Percentiles rank a stretch among this genome's conserved stretches.
Conservation (phyloP, 805 yeast species). For the Hemisphaericaspora nanyangensis region DNA sequence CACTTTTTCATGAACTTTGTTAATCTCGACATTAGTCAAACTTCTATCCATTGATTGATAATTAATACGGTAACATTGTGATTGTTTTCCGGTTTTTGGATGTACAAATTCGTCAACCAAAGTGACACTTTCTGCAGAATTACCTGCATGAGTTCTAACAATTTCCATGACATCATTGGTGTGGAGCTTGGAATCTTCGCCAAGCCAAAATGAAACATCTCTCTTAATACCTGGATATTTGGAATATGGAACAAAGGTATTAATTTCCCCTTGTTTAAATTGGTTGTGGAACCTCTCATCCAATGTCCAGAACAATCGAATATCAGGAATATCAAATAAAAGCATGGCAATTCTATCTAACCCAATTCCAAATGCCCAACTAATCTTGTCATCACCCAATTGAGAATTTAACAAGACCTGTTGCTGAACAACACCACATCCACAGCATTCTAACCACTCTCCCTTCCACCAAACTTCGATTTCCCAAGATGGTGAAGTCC, state of each 20-base stretch:
- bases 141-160: constrained; percentile 81
- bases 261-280: constrained; percentile 60
- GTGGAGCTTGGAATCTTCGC: constrained; percentile 50
- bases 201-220: constrained; percentile 92
- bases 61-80: constrained; percentile 85
- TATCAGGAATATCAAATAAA: constrained; percentile 92
- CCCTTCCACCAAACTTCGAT: constrained; percentile 99
- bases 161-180: constrained; percentile 93
- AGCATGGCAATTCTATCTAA: constrained; percentile 95
- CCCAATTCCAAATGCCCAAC: constrained; percentile 99
- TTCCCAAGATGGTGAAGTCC: constrained; percentile 99
- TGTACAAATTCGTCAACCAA: constrained; percentile 79
- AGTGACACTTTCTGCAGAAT: constrained; percentile 80
- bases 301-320: constrained; percentile 84
- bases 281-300: constrained; percentile 77
- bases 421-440: constrained; percentile 87
- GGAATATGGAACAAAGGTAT: constrained; percentile 81
- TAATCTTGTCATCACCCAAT: constrained; percentile 53
- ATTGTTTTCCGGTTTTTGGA: constrained; percentile 71
- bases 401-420: constrained; percentile 75
- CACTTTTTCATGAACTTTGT: constrained; percentile 64
- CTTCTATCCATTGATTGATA: constrained; percentile 96
- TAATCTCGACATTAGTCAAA: constrained; percentile 81
- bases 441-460: constrained; percentile 96
- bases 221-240: constrained; percentile 83